Percentiles rank a stretch among this genome's conserved stretches.
These are phyloP conservation scores for Hypericum androsaemum DNA, from an alignment of 345 rosid species.

Conservation along the genomic window DNA sequence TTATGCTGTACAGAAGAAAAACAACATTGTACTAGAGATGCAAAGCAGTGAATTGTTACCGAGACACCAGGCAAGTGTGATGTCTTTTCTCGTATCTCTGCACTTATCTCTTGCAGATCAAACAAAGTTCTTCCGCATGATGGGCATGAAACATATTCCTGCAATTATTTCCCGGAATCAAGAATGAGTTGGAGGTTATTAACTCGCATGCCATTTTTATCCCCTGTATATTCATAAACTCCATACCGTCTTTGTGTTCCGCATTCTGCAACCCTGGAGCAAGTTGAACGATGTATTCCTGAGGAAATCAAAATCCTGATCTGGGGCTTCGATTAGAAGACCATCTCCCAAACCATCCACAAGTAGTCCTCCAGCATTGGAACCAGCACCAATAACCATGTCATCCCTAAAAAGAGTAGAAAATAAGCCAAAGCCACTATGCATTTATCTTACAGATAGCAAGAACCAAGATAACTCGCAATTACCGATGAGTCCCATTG, in stretches of 20 bases:
- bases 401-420: slow-evolving; percentile 58
- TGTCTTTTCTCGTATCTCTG: slow-evolving; percentile 82
- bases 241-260: slow-evolving; percentile 91
- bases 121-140: slow-evolving; percentile 96
- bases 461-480: background rate
- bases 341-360: slow-evolving; percentile 99
- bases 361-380: slow-evolving; percentile 74
- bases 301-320: slow-evolving; percentile 82
- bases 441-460: slow-evolving; percentile 1
- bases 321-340: slow-evolving; percentile 69
- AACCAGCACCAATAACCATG: slow-evolving; percentile 80
- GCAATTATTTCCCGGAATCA: slow-evolving; percentile 13
- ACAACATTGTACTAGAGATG: background rate
- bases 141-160: slow-evolving; percentile 97
- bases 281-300: slow-evolving; percentile 87
- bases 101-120: slow-evolving; percentile 95
- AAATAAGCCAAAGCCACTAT: slow-evolving; percentile 9
- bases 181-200: slow-evolving; percentile 1
- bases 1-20: background rate
- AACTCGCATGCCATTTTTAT: background rate
- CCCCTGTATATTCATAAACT: background rate
- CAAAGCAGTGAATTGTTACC: slow-evolving; percentile 31
- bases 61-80: slow-evolving; percentile 96
- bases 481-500: slow-evolving; percentile 59
- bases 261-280: slow-evolving; percentile 98